Evolutionary conservation across 768 basidiomycete species (phyloP), one percentile per base, ranked within the genome.

Genomic region (Gymnopilus dilepis): DNA sequence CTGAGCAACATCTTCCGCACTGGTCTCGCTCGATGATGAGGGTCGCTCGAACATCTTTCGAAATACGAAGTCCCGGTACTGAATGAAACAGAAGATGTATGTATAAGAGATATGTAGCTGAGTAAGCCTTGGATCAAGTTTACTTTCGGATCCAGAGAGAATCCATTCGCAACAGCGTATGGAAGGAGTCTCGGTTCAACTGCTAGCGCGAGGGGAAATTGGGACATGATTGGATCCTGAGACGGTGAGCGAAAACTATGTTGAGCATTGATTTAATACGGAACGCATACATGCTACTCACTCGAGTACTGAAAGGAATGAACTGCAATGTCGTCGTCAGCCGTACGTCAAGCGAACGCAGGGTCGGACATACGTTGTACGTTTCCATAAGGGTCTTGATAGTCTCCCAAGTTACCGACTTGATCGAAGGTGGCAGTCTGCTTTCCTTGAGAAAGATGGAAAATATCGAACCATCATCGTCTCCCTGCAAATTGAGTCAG

Each of bases 61-160:
- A 71, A 93, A 92, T n/a, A 93, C 86, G 67, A 92, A 93, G 70
- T 92, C 87, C 47, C 90, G 89, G 72, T 92, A 91, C 90, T 92
- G 58, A 11, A 60, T 59, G 59, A 26, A 52, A 43, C 17, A 19
- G 22, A 9, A 42, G 9, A 26, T 43, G 31, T 45, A 61, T 40
- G 40, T n/a, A 30, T 50, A 31, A 50, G 47, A 56, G 19, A 61
- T 38, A 41, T 24, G 7, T 37, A n/a, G 30, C 51, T 45, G 17
- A 45, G 19, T 17, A 38, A 30, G 21, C 11, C 42, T 57, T n/a
- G 53, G 33, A 30, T 22, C 33, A 28, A 63, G 60, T 47, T 58
- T 73, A 87, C 90, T 80, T 91, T 91, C 71, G 82, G 82, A 68
- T 93, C 90, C 89, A 93, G 89, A 38, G 76, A 76, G 72, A 93